These are phyloP conservation scores for Talaromyces liani DNA, from an alignment of 495 filamentous ascomycete species.

Conservation along the genomic window DNA sequence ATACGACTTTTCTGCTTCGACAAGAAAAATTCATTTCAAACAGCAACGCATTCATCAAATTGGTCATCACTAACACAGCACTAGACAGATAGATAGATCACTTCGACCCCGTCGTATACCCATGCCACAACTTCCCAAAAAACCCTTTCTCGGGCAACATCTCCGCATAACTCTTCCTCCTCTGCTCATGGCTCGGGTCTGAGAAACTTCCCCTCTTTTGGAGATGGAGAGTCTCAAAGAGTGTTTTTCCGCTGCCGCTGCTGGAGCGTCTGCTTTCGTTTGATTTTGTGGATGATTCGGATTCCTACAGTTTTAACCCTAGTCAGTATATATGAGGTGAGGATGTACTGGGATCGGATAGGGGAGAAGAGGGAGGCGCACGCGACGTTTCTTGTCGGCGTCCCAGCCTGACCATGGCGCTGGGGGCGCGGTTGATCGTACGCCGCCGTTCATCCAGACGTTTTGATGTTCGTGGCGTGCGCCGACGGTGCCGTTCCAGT, in stretches of 20 bases:
- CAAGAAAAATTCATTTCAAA: no score
- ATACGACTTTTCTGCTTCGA: not conserved
- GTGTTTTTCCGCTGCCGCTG: conserved; percentile 22
- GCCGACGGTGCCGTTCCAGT: conserved; percentile 36
- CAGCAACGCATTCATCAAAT: not conserved
- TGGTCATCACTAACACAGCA: not conserved
- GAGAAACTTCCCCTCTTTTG: conserved; percentile 41
- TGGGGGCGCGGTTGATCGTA: conserved; percentile 10
- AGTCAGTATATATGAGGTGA: no score
- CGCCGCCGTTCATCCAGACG: conserved; percentile 35
- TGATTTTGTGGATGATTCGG: conserved; percentile 20
- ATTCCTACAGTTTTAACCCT: conserved; percentile 11
- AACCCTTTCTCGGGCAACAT: conserved; percentile 35
- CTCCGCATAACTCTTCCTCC: conserved; percentile 43
- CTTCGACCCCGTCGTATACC: conserved; percentile 30
- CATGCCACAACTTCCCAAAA: conserved; percentile 49
- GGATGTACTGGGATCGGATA: not conserved
- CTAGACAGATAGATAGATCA: not conserved
- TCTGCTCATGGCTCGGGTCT: conserved; percentile 28
- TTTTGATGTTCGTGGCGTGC: conserved; percentile 36
- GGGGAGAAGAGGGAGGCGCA: not conserved
- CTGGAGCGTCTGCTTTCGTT: conserved; percentile 27
- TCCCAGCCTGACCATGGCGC: conserved; percentile 19
- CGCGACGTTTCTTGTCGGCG: conserved; percentile 12
- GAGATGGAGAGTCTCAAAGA: conserved; percentile 42